Evolutionary conservation across 2,329 filamentous ascomycete genomes (phyloP), one percentile per base, ranked within the genome.

Genomic region (Arthrobotrys entomopaga): DNA sequence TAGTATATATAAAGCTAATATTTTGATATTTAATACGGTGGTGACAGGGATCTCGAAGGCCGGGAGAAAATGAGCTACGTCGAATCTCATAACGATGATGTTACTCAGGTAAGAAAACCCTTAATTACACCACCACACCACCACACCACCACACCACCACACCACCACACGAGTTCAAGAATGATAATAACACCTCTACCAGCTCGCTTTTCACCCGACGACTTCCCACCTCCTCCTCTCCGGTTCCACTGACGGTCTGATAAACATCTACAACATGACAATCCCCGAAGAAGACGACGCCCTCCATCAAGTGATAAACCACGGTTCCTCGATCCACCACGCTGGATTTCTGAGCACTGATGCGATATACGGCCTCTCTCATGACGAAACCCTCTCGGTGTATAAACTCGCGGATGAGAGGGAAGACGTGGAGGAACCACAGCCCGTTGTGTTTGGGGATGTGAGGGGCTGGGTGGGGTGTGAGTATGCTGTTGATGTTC

Each of bases 191-290:
- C 42, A 77, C 84, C 81, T 89, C 0, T 46, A 2, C 43, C 42
- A 77, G 84, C 81, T 89, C 0, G 83, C 85, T 79, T 88, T 89
- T 78, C 88, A 91, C 80, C 88, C 89, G 0, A 82, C 81, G 1
- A 83, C 86, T 56, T 84, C 86, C 0, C 84, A 86, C 50, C 83
- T 91, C 15, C 85, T 94, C 4, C 84, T 94, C 10, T 92, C 90
- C 0, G 90, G 90, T 49, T 92, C 90, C 42, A 94, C 91, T 13
- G 91, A 95, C 81, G 91, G 91, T 5, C 86, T 94, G 0, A 86
- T 94, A 78, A 93, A 91, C 79, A 83, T 94, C 52, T 91, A 90
- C 81, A 89, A 95, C 82, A 67, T 78, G 42, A 50, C 49, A 19
- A 90, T 87, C 16, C 84, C 85, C 54, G 85, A 91, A 69, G 82